A percentile compares a stretch with the other conserved stretches of the same genome.
phyloP scores from a whole-genome alignment of 2,329 filamentous ascomycete species.

The Beauveria varroae region DNA sequence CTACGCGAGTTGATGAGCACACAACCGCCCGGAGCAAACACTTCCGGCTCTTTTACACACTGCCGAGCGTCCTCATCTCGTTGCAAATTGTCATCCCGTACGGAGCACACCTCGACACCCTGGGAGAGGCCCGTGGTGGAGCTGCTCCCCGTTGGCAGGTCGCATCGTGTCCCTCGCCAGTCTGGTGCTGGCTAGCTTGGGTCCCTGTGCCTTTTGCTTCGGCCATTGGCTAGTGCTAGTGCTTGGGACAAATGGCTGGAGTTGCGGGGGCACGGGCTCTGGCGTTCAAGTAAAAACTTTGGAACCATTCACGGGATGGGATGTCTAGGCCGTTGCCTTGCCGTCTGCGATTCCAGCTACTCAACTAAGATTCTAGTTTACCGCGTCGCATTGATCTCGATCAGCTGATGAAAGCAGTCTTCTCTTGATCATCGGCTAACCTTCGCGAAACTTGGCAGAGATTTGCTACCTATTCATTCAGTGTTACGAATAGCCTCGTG shows the following conservation, averaged over 20 bases:
- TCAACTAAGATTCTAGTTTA: too few relatives aligned
- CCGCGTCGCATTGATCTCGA: background rate
- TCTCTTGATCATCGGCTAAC: background rate
- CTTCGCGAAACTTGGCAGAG: too few relatives aligned
- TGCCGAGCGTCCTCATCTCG: background rate
- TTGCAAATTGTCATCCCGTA: background rate
- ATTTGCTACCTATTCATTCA: too few relatives aligned
- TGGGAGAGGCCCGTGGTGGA: too few relatives aligned
- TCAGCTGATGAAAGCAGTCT: background rate
- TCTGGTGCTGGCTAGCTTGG: background rate
- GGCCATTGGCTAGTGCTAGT: background rate
- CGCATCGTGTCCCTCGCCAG: background rate
- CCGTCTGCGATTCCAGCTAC: background rate
- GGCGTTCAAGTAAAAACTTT: background rate
- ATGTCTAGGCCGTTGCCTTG: background rate
- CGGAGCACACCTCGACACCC: background rate
- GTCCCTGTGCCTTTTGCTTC: background rate
- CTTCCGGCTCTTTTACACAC: background rate
- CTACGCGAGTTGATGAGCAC: background rate
- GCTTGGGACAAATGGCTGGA: background rate
- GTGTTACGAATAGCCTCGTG: too few relatives aligned
- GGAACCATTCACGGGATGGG: background rate
- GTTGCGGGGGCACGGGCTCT: background rate
- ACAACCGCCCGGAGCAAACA: background rate
- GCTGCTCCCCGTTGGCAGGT: background rate